Evolutionary conservation across 2,329 filamentous ascomycete genomes (phyloP).

Genomic region (Trichoderma harzianum): DNA sequence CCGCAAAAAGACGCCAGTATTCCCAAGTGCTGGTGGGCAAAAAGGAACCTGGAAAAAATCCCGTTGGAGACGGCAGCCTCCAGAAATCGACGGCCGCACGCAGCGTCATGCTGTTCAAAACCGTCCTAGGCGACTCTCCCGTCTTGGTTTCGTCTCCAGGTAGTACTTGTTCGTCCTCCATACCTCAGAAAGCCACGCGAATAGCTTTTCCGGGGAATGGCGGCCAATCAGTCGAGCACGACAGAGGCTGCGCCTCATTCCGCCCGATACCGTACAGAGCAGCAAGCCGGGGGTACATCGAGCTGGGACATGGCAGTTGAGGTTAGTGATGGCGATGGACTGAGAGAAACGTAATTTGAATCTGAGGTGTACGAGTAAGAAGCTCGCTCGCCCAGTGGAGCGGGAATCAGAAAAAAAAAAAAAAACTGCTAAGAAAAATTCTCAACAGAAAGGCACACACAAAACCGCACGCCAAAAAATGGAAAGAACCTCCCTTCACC

Average conservation of each 20-base stretch:
- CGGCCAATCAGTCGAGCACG: slow-evolving; percentile 34
- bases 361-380: background rate
- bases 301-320: background rate
- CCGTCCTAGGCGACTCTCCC: background rate
- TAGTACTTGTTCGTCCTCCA: background rate
- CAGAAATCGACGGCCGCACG: background rate
- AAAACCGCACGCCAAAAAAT: background rate
- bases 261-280: slow-evolving; percentile 17
- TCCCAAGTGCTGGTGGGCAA: background rate
- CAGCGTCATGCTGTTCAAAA: background rate
- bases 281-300: background rate
- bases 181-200: background rate
- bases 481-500: slow-evolving; percentile 1
- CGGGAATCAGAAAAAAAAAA: background rate
- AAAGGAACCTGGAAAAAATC: background rate
- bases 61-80: background rate
- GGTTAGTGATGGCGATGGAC: background rate
- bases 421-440: background rate
- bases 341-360: background rate
- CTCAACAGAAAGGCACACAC: background rate
- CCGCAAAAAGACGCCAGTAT: background rate
- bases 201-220: slow-evolving; percentile 22
- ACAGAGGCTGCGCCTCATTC: slow-evolving; percentile 30
- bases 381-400: slow-evolving; percentile 1
- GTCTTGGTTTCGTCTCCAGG: background rate